phyloP scores from a whole-genome alignment of 306 rosid genomes.

The Glycine soja region DNA sequence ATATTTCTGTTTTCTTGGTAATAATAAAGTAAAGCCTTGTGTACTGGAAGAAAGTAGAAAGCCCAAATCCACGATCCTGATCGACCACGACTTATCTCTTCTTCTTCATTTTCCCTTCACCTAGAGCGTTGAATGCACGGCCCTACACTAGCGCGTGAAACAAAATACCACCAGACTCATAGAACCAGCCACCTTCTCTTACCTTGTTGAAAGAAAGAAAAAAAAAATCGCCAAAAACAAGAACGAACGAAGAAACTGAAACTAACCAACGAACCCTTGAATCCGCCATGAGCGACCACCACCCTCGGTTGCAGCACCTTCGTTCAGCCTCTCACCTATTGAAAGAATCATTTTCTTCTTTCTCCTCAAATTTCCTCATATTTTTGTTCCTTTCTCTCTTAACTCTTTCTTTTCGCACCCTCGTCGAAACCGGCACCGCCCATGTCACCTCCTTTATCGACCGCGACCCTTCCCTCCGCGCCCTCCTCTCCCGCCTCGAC shows the following conservation, averaged over 20 bases:
- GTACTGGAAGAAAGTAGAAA: not conserved
- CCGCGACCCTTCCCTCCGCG: slow-evolving; percentile 77
- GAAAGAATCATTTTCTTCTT: slow-evolving; percentile 55
- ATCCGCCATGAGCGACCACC: slow-evolving; percentile 73
- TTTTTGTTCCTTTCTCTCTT: slow-evolving; percentile 83
- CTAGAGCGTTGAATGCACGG: slow-evolving; percentile 21
- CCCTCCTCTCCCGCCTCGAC: slow-evolving; percentile 84
- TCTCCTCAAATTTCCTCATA: slow-evolving; percentile 63
- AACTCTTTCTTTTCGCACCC: slow-evolving; percentile 74
- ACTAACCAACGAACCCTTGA: not conserved
- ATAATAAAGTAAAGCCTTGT: not conserved
- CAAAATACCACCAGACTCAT: not conserved
- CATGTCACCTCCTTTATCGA: slow-evolving; percentile 82
- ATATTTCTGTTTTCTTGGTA: not conserved
- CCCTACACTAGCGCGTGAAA: slow-evolving; percentile 31
- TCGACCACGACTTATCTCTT: not conserved
- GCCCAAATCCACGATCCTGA: not conserved
- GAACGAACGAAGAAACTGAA: not conserved
- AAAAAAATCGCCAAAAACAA: not conserved
- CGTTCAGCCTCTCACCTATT: slow-evolving; percentile 68
- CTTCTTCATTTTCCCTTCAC: too few species aligned
- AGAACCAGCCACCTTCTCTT: not conserved
- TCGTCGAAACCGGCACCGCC: slow-evolving; percentile 75
- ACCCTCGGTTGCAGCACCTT: slow-evolving; percentile 67
- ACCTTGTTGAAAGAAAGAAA: not conserved